A percentile compares a stretch with the other conserved stretches of the same genome.
Conservation (phyloP, 2,329 filamentous ascomycete genomes). For the Cladosporium cucumerinum region DNA sequence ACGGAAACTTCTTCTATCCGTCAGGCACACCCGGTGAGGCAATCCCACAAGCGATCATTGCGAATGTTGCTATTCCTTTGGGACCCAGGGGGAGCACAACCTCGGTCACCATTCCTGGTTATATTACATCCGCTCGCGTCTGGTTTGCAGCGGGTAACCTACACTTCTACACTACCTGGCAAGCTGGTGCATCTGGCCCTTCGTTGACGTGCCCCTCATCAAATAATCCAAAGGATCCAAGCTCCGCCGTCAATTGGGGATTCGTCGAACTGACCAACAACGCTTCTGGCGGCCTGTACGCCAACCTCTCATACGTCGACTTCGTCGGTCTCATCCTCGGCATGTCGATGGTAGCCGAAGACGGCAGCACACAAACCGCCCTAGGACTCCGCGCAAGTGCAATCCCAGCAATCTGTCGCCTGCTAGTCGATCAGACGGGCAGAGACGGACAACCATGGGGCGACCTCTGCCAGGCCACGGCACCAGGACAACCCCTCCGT, state of each 20-base stretch:
- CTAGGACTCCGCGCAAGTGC: constrained; percentile 59
- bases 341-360: constrained; percentile 50
- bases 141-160: constrained; percentile 47
- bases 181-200: constrained; percentile 28
- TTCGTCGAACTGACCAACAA: constrained; percentile 48
- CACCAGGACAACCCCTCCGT: constrained; percentile 36
- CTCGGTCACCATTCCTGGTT: constrained; percentile 41
- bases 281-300: constrained; percentile 43
- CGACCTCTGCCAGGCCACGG: constrained; percentile 51
- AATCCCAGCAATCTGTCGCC: constrained; percentile 53
- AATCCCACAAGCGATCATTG: constrained; percentile 38
- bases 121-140: constrained; percentile 43
- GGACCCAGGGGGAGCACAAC: constrained; percentile 37
- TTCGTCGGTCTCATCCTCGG: constrained; percentile 47
- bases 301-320: constrained; percentile 38
- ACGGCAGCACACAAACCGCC: constrained; percentile 47
- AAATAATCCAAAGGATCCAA: constrained; percentile 39
- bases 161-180: constrained; percentile 42
- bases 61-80: constrained; percentile 43
- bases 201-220: constrained; percentile 50
- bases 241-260: constrained; percentile 41
- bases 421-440: constrained; percentile 52
- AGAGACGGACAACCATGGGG: constrained; percentile 61
- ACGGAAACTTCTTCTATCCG: constrained; percentile 46
- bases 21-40: constrained; percentile 31